Evolutionary conservation across 2,329 filamentous ascomycete species (phyloP).

Genomic region (Trichophyton schoenleinii): DNA sequence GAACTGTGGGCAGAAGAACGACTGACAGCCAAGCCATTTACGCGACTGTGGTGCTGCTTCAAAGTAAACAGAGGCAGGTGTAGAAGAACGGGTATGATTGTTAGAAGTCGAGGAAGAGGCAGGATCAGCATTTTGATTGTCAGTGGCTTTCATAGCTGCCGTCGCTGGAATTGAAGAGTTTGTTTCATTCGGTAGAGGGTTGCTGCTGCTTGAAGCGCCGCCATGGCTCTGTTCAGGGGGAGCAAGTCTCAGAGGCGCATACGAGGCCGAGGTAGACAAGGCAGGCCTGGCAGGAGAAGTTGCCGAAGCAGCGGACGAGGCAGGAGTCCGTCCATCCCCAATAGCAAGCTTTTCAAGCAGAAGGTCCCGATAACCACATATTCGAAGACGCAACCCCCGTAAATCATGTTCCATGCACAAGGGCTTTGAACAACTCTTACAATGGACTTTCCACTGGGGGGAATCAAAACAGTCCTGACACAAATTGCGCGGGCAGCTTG

Average conservation of each 20-base stretch:
- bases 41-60: slow-evolving; percentile 25
- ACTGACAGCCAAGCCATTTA: slow-evolving; percentile 37
- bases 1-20: slow-evolving; percentile 36
- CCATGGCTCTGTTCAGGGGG: neutral
- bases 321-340: slow-evolving; percentile 16
- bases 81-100: slow-evolving; percentile 27
- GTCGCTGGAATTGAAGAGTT: neutral
- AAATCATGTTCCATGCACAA: slow-evolving; percentile 50
- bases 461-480: slow-evolving; percentile 47
- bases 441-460: slow-evolving; percentile 49
- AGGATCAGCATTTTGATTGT: slow-evolving; percentile 24
- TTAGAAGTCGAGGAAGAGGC: slow-evolving; percentile 30
- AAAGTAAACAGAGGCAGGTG: slow-evolving; percentile 27
- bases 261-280: neutral
- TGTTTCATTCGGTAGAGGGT: neutral
- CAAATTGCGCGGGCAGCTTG: slow-evolving; percentile 42
- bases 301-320: slow-evolving; percentile 16
- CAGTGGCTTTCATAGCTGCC: neutral
- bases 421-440: slow-evolving; percentile 44
- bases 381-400: slow-evolving; percentile 42
- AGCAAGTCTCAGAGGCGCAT: slow-evolving; percentile 2
- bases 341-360: slow-evolving; percentile 37
- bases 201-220: neutral
- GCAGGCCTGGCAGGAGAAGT: slow-evolving; percentile 5
- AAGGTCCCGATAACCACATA: slow-evolving; percentile 46